These are phyloP conservation scores for Aspergillus baeticus DNA, from an alignment of 495 filamentous ascomycete genomes.

Conservation along the genomic window DNA sequence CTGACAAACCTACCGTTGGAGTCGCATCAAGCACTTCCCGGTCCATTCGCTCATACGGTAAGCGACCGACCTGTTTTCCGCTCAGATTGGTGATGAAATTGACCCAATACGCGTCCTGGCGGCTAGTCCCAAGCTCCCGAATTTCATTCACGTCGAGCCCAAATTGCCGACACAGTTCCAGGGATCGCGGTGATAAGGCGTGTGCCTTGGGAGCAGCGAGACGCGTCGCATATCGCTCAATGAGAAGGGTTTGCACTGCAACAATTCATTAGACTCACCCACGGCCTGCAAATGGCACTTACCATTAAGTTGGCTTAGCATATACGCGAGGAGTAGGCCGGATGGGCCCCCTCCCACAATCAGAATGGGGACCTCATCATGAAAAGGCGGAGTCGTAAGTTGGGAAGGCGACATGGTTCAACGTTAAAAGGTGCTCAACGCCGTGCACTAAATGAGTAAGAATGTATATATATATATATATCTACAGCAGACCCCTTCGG, in stretches of 20 bases:
- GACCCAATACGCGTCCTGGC: slow-evolving; percentile 26
- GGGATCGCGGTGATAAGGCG: slow-evolving; percentile 27
- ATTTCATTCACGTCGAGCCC: slow-evolving; percentile 27
- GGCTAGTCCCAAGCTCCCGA: slow-evolving; percentile 22
- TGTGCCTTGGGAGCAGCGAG: slow-evolving; percentile 31
- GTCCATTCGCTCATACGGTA: slow-evolving; percentile 36
- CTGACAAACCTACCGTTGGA: slow-evolving; percentile 16
- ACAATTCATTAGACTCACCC: no score
- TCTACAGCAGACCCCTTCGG: no score
- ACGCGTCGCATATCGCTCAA: slow-evolving; percentile 25
- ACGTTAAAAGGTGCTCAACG: no score
- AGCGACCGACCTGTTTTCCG: slow-evolving; percentile 24
- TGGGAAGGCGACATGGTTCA: not conserved
- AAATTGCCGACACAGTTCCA: slow-evolving; percentile 31
- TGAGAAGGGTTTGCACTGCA: slow-evolving; percentile 24
- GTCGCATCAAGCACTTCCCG: slow-evolving; percentile 25
- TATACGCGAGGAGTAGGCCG: slow-evolving; percentile 28
- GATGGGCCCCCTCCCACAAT: slow-evolving; percentile 37
- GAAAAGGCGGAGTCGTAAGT: not conserved
- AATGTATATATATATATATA: no score
- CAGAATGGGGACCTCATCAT: slow-evolving; percentile 25
- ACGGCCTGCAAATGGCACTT: no score
- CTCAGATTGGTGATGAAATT: slow-evolving; percentile 30
- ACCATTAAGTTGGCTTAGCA: slow-evolving; percentile 26
- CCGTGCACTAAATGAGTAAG: no score